Base-by-base conservation (phyloP, 106 monocot genomes). In the Phalaenopsis aphrodite region DNA sequence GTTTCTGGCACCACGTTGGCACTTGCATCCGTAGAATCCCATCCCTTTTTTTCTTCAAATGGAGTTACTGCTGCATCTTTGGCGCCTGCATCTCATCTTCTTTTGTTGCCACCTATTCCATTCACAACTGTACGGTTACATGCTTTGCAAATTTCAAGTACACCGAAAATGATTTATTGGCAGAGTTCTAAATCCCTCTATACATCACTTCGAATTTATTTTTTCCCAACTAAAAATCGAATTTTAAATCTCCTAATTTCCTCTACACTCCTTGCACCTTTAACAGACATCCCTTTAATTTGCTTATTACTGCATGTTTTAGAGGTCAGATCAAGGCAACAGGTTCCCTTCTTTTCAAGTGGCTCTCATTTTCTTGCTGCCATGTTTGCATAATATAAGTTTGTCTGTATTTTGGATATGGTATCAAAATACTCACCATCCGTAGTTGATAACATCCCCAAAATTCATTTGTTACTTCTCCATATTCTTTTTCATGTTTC, bases 1-100 rank as follows among this genome's bases (percentile, higher is more conserved):
- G 94, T 0, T 94, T 91, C 88, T 89, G 94, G 89, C 87, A 90
- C 73, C 86, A 82, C 49, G 78, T 91, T 56, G 85, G 86, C 21
- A 81, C 41, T 8, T 78, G 76, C 45, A 19, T 8, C 72, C 18
- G 56, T 2, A 75, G 23, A n/a, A 67, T 82, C 3, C 80, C 83
- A 8, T 75, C 89, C 2, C 84, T 89, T 43, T 78, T 94, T 52
- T 83, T 91, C 80, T 89, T 94, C 80, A 91, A 91, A 47, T 94
- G 91, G 89, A 89, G 89, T 1, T 39, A 84, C 0, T 87, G 78
- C n/a, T 91, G 91, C 69, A 82, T 78, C 11, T 30, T 30, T 30
- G 88, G 79, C 11, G 91, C 83, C 49, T 61, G 84, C 57, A 75
- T 94, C 18, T 85, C 82, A 56, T 86, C 91, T 23, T 84, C 91